Evolutionary conservation across 1,284 basidiomycete genomes (phyloP).

Genomic region (Blastosporella zonata): DNA sequence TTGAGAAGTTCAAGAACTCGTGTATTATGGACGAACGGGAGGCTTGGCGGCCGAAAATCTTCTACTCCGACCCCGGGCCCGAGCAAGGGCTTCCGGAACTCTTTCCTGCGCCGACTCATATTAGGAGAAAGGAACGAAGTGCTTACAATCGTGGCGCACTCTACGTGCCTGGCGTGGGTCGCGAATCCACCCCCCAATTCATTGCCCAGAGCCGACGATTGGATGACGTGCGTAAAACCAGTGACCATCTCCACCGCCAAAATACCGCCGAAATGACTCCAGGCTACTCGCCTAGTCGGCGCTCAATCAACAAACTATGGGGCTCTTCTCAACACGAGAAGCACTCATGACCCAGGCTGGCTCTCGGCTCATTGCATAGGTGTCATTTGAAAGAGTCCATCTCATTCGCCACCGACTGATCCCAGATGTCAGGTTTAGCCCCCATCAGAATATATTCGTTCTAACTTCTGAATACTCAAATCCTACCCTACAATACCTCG

Average conservation of each 20-base stretch:
- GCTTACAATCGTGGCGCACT: slow-evolving; percentile 70
- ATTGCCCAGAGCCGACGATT: slow-evolving; percentile 7
- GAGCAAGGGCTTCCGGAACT: slow-evolving; percentile 73
- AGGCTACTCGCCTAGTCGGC: neutral
- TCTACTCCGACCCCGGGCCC: slow-evolving; percentile 68
- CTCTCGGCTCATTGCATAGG: too few species aligned
- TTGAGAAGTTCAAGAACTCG: slow-evolving; percentile 85
- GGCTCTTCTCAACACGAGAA: neutral
- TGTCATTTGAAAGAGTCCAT: too few species aligned
- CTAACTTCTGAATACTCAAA: neutral
- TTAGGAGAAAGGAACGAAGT: slow-evolving; percentile 73
- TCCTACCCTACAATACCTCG: neutral
- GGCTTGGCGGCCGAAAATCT: slow-evolving; percentile 81
- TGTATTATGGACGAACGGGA: slow-evolving; percentile 81
- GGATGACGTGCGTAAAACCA: slow-evolving; percentile 9
- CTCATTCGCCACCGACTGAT: too few species aligned
- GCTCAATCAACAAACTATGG: neutral
- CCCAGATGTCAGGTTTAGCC: too few species aligned
- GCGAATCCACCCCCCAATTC: slow-evolving; percentile 9
- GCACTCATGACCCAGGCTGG: too few species aligned
- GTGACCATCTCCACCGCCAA: neutral
- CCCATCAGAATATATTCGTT: too few species aligned
- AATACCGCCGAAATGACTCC: too few species aligned
- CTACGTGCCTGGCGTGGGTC: slow-evolving; percentile 48
- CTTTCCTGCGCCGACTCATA: slow-evolving; percentile 77